phyloP scores from a whole-genome alignment of 2,329 filamentous ascomycete genomes.

The Aspergillus pseudotamarii region DNA sequence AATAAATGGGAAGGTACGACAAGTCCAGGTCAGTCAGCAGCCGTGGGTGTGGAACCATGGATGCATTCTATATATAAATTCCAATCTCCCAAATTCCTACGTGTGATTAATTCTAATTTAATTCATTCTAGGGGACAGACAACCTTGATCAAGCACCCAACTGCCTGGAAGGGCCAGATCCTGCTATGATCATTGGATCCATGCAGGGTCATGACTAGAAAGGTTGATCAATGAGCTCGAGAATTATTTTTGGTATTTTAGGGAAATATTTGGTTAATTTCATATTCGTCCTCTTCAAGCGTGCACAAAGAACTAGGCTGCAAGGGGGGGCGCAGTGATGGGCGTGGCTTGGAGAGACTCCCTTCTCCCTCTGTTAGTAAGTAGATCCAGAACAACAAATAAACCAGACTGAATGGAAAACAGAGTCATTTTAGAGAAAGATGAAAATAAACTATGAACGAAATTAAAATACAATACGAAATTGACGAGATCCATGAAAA shows the following conservation, averaged over 20 bases:
- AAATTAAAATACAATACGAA: too few relatives aligned
- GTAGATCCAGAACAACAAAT: not conserved
- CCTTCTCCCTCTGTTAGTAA: not conserved
- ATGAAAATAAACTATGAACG: too few relatives aligned
- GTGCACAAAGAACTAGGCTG: not conserved
- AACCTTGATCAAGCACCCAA: not conserved
- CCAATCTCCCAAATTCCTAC: not conserved
- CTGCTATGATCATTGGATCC: not conserved
- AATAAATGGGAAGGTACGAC: not conserved
- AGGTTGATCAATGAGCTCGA: not conserved
- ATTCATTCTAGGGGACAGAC: not conserved
- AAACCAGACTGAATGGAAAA: too few relatives aligned
- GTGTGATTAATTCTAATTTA: not conserved
- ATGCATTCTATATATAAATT: slow-evolving; percentile 4
- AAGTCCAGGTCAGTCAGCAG: not conserved
- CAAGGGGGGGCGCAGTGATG: not conserved
- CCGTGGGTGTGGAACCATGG: not conserved
- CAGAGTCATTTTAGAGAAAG: too few relatives aligned
- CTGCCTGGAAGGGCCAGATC: not conserved
- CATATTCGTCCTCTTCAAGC: not conserved
- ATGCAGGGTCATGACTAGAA: not conserved
- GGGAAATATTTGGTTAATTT: not conserved
- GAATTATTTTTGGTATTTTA: not conserved
- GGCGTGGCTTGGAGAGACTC: not conserved
- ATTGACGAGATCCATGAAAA: too few relatives aligned